Conservation (phyloP, 1,284 basidiomycete genomes). For the Apiotrichum domesticum region DNA sequence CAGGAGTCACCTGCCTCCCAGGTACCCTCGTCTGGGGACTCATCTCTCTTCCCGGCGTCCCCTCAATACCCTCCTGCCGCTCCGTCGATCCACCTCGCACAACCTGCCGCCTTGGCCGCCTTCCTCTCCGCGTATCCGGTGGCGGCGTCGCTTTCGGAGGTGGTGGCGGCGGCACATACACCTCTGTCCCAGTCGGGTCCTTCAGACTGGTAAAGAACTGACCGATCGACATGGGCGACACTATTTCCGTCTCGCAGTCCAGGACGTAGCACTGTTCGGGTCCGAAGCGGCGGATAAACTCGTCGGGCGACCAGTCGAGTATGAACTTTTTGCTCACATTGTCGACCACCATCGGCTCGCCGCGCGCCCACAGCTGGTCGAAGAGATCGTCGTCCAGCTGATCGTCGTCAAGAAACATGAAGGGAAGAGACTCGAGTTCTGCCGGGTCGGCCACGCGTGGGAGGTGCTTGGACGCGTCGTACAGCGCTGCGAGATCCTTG, state of each 20-base stretch:
- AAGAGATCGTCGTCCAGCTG: conserved; percentile 61
- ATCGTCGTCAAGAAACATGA: conserved; percentile 50
- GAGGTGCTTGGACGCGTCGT: conserved; percentile 13
- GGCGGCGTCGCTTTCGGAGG: neutral
- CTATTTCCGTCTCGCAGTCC: conserved; percentile 68
- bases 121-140: neutral
- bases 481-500: conserved; percentile 17
- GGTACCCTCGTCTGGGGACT: too few species aligned
- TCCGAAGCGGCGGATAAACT: conserved; percentile 66
- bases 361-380: conserved; percentile 62
- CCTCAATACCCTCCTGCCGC: neutral
- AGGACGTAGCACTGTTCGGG: conserved; percentile 62
- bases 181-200: conserved; percentile 46
- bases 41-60: too few species aligned
- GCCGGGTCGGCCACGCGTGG: conserved; percentile 31
- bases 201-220: conserved; percentile 80
- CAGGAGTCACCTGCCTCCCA: too few species aligned
- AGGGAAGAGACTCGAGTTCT: conserved; percentile 27
- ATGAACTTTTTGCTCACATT: conserved; percentile 59
- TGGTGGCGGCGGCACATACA: neutral
- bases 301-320: conserved; percentile 71
- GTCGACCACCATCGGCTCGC: conserved; percentile 70
- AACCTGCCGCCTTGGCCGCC: too few species aligned
- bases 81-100: neutral
- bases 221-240: conserved; percentile 59